Base-by-base conservation (phyloP, 139 green algal species). In the Chlorella sorokiniana region DNA sequence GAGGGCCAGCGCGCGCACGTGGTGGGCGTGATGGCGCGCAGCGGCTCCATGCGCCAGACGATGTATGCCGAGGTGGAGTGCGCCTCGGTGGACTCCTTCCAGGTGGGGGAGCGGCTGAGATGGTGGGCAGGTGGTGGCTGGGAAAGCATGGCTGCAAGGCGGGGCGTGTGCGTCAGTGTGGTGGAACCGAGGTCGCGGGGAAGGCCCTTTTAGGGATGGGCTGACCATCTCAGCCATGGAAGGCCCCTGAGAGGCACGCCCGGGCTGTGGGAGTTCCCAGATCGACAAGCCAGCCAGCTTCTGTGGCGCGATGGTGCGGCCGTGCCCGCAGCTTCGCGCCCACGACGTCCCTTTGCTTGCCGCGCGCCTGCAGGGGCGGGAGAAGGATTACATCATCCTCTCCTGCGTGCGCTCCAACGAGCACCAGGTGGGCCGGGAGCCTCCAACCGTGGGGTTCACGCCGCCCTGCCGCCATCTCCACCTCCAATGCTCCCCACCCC, bases 361-460 rank as follows among this genome's bases (percentile, higher is more conserved):
- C 16, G 0, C 44, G 5, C 11, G 18, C 22, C 18, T 48, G 71
- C 73, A 79, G 88, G 97, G 96, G 0, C 90, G 96, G 4, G 97
- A 99, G 91, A 99, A 99, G 91, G 96, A 99, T 80, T 96, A 95
- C 91, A 98, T 99, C 86, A 94, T 99, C 59, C 86, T 99, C 45
- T 98, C 95, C 1, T 98, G 96, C 84, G 97, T 99, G 65, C 91
- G 97, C 29, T 95, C 90, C 82, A 99, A 99, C 79, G 96, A 99
- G 84, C 90, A 95, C 64, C 89, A 95, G 81, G 94, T 94, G 56
- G 96, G 98, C 77, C n/a, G n/a, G n/a, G n/a, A n/a, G n/a, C n/a
- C n/a, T n/a, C n/a, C n/a, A n/a, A n/a, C n/a, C n/a, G n/a, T n/a
- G n/a, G n/a, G n/a, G n/a, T n/a, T n/a, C n/a, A n/a, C n/a, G n/a